phyloP scores from a whole-genome alignment of 2,329 filamentous ascomycete genomes.

The Lomentospora prolificans region DNA sequence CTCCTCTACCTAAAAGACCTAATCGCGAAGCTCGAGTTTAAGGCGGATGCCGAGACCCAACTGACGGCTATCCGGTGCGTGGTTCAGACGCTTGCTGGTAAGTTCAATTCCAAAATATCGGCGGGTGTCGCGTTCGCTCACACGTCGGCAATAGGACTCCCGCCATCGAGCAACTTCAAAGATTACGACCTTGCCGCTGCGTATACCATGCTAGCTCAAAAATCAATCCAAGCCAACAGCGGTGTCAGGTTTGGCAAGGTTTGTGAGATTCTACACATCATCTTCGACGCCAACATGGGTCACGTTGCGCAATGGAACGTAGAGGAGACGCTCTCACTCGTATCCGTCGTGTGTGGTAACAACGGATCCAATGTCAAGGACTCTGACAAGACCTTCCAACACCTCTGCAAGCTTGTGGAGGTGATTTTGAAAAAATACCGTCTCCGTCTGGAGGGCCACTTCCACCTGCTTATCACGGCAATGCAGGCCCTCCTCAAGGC shows the following conservation, averaged over 20 bases:
- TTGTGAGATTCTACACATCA: slow-evolving; percentile 30
- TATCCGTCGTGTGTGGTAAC: slow-evolving; percentile 28
- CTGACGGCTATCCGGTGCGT: slow-evolving; percentile 34
- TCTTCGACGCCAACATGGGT: slow-evolving; percentile 40
- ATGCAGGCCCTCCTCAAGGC: slow-evolving; percentile 46
- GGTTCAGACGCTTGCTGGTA: slow-evolving; percentile 29
- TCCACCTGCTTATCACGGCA: slow-evolving; percentile 44
- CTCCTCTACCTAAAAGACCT: slow-evolving; percentile 30
- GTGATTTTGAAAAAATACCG: slow-evolving; percentile 49
- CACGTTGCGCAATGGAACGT: slow-evolving; percentile 50
- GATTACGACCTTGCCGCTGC: slow-evolving; percentile 28
- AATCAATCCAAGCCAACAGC: slow-evolving; percentile 7
- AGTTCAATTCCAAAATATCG: slow-evolving; percentile 12
- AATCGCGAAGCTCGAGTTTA: slow-evolving; percentile 20
- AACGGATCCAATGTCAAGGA: slow-evolving; percentile 17
- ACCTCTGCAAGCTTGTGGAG: slow-evolving; percentile 44
- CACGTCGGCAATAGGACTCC: no score
- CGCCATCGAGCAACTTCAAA: background rate
- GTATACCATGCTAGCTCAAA: slow-evolving; percentile 28
- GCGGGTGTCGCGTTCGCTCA: no score
- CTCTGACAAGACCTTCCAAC: slow-evolving; percentile 29
- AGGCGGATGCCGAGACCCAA: slow-evolving; percentile 26
- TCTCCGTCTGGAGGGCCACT: slow-evolving; percentile 51
- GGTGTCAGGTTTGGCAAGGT: slow-evolving; percentile 24
- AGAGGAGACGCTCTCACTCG: slow-evolving; percentile 35